phyloP scores from a whole-genome alignment of 2,329 filamentous ascomycete species.

The Fusarium incarnatum region DNA sequence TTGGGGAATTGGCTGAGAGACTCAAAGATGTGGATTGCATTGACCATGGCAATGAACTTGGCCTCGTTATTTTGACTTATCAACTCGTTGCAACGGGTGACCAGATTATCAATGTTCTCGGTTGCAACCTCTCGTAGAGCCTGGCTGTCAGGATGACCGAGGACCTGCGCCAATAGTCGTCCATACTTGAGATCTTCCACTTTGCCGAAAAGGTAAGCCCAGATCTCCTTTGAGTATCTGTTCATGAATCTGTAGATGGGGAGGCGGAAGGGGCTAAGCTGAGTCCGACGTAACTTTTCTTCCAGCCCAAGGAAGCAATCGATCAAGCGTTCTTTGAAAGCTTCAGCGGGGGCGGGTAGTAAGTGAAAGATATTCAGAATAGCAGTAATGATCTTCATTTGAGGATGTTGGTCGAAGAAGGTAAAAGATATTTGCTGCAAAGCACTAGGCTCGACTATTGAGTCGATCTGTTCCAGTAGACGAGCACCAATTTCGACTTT shows the following conservation, averaged over 20 bases:
- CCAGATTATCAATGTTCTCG: constrained; percentile 77
- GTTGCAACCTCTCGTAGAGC: constrained; percentile 80
- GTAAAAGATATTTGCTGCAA: constrained; percentile 94
- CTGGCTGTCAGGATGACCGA: constrained; percentile 79
- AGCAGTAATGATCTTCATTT: constrained; percentile 94
- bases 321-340: constrained; percentile 90
- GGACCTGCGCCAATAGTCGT: constrained; percentile 88
- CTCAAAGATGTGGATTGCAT: constrained; percentile 86
- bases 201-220: constrained; percentile 81
- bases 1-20: constrained; percentile 77
- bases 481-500: constrained; percentile 97
- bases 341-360: constrained; percentile 88
- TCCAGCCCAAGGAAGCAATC: constrained; percentile 92
- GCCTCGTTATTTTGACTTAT: constrained; percentile 76
- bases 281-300: constrained; percentile 83
- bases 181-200: constrained; percentile 89
- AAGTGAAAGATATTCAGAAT: constrained; percentile 98
- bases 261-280: constrained; percentile 89
- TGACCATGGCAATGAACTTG: constrained; percentile 77
- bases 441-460: constrained; percentile 82
- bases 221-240: constrained; percentile 89
- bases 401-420: constrained; percentile 89
- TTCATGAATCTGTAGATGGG: constrained; percentile 95
- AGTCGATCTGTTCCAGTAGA: constrained; percentile 92
- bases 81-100: constrained; percentile 73